Evolutionary conservation across 352 stramenopile species (phyloP).

Genomic region (Globisporangium lucens): DNA sequence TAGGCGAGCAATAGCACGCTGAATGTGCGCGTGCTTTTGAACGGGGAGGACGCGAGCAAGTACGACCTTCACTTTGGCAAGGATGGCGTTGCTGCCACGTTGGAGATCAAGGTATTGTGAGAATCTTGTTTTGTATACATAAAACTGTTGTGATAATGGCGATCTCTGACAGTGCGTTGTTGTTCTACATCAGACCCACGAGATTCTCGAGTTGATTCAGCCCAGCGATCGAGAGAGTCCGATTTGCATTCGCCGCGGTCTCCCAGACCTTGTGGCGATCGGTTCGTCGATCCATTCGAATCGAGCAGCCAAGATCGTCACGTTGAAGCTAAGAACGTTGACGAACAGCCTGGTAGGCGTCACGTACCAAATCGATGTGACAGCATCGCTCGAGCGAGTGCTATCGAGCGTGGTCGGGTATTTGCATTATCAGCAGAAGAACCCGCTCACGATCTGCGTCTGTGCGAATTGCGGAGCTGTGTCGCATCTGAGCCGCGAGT

Average conservation of each 20-base stretch:
- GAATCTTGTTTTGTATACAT: background rate
- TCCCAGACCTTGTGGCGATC: constrained; percentile 53
- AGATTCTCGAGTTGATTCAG: constrained; percentile 31
- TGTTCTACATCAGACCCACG: constrained; percentile 30
- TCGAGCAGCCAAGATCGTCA: constrained; percentile 48
- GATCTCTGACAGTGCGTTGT: background rate
- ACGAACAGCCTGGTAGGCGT: constrained; percentile 26
- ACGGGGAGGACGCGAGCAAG: constrained; percentile 51
- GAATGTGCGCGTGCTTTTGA: constrained; percentile 52
- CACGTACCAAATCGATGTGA: constrained; percentile 58
- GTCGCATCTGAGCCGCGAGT: constrained; percentile 53
- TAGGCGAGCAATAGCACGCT: constrained; percentile 18
- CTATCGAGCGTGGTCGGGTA: constrained; percentile 37
- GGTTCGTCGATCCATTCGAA: constrained; percentile 48
- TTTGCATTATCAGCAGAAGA: constrained; percentile 46
- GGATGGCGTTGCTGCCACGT: constrained; percentile 55
- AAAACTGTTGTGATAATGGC: background rate
- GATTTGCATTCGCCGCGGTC: constrained; percentile 38
- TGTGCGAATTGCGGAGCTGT: constrained; percentile 61
- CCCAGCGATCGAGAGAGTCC: constrained; percentile 19
- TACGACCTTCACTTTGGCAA: constrained; percentile 63
- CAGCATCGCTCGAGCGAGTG: constrained; percentile 33
- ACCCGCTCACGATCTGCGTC: constrained; percentile 35
- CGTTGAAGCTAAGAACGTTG: constrained; percentile 38
- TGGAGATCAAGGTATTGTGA: constrained; percentile 53